Evolutionary conservation across 352 stramenopile species (phyloP), one percentile per base, ranked within the genome.

Genomic region (Phytophthora agathidicida): DNA sequence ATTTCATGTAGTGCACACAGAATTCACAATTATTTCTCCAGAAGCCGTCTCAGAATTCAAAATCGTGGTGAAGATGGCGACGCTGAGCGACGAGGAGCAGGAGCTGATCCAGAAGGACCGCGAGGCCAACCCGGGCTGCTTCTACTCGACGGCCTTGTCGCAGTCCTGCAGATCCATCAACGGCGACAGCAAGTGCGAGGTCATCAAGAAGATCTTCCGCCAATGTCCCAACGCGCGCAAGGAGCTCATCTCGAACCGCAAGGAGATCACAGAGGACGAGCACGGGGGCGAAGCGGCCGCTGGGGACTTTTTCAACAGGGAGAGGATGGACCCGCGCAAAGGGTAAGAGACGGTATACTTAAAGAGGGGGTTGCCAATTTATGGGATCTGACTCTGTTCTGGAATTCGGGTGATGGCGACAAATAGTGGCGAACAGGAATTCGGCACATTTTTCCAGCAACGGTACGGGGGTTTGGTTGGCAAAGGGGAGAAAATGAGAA

Each of bases 161-260:
- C 78, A 90, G 54, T 90, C 83, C 22, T 92, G 83, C 37, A 75
- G 80, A 6, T 88, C 78, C 11, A 85, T 91, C 19, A 92, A 94
- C 45, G 83, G 86, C 36, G 86, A 94, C 45, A 92, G 77, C 71
- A 93, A 91, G 66, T 94, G 86, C 54, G 83, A 94, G 52, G 87
- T 86, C 52, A 62, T 92, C 33, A 90, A 89, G 46, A 93, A 93
- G 60, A 94, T 94, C 60, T 94, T 91, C 50, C 81, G 86, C 17
- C 80, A 91, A 39, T 94, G 86, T 42, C 83, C 83, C 6, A 83
- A 83, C 24, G 64, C 86, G 22, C 67, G 61, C 17, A 91, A 90
- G 51, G 77, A 91, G 43, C 62, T 93, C 20, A 89, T 93, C 28
- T 90, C 80, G 13, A 89, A 93, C 51, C 76, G 75, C 28, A 89